Evolutionary conservation across 2,329 filamentous ascomycete genomes (phyloP), one percentile per base, ranked within the genome.

Genomic region (Ophiostoma sp.): DNA sequence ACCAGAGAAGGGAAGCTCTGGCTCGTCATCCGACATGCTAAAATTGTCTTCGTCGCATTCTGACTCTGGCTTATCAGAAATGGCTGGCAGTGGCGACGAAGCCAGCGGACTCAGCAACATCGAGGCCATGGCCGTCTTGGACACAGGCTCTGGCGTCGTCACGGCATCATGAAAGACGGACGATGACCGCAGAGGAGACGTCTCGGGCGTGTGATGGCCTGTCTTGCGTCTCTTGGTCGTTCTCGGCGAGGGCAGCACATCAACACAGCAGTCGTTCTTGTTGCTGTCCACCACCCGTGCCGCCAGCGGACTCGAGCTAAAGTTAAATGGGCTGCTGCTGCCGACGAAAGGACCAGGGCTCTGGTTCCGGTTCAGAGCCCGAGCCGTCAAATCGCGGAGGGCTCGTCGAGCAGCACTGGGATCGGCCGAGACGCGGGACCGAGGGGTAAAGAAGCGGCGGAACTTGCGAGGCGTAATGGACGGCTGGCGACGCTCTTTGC

Each of bases 381-480:
- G 79, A 12, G 80, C 80, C 15, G 82, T 82, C 48, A 86, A 80
- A 70, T 85, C 83, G 42, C 79, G 79, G 28, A 85, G 80, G 4
- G 82, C 83, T 71, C 78, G 80, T 50, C 83, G 80, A 66, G 81
- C 82, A 5, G 82, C 80, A 72, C 81, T 84, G 22, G 80, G 80
- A 45, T 81, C 77, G 15, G 80, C 78, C 1, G 82, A 80, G 36
- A 83, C 81, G 70, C 82, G 80, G 17, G 82, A 82, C 28, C 85
- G 82, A 22, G 86, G 86, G 11, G 86, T 86, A 75, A 88, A 88
- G 82, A 88, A 88, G 33, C 82, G 82, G 45, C 78, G 82, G 75
- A 88, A 88, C 77, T 86, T 87, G 76, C 86, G 81, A 72, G 87
- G 87, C 3, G 87, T 88, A 70, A 88, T 84, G 48, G 86, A 87